Evolutionary conservation across 140 eudicot species (phyloP), one percentile per base, ranked within the genome.

Genomic region (Ambrosia hybrid): DNA sequence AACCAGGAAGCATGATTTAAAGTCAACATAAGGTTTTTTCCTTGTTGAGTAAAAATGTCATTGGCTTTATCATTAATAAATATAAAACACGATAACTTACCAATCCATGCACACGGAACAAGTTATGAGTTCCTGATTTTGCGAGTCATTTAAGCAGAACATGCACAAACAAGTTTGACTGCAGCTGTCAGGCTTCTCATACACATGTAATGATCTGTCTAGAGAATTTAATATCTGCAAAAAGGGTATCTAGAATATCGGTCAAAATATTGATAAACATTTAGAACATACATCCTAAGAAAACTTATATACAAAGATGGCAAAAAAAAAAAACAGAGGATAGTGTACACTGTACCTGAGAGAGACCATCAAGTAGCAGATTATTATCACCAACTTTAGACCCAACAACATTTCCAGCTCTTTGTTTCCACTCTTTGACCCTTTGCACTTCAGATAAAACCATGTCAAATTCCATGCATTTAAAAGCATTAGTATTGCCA

Each of bases 81-180:
- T n/a, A 37, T 59, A 51, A 73, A 53, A 51, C 48, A 55, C 49
- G 76, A 71, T 56, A 73, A 70, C 81, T 79, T 86, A 91, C 99
- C 92, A 79, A 72, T 86, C 89, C 39, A 73, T 82, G 85, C 99
- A 94, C 78, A 81, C 17, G 71, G 90, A 88, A 77, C 99, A 94
- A 51, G 88, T 84, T 17, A 70, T 67, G 61, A 83, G 82, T 70
- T 85, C 89, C 72, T 86, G 87, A 76, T 85, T 81, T 57, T 55
- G 80, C 67, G 69, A 62, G 48, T 79, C 78, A 67, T 39, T 58
- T 71, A 66, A 83, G 89, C 95, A 94, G 57, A 78, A 72, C 46
- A 80, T 38, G 72, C 96, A 91, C 26, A 77, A 68, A 37, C 65
- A 69, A 78, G 52, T 75, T 60, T 71, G 63, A 65, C 82, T 68